Evolutionary conservation across 1,284 basidiomycete genomes (phyloP), one percentile per base, ranked within the genome.

Genomic region (Cutaneotrichosporon spelunceum): DNA sequence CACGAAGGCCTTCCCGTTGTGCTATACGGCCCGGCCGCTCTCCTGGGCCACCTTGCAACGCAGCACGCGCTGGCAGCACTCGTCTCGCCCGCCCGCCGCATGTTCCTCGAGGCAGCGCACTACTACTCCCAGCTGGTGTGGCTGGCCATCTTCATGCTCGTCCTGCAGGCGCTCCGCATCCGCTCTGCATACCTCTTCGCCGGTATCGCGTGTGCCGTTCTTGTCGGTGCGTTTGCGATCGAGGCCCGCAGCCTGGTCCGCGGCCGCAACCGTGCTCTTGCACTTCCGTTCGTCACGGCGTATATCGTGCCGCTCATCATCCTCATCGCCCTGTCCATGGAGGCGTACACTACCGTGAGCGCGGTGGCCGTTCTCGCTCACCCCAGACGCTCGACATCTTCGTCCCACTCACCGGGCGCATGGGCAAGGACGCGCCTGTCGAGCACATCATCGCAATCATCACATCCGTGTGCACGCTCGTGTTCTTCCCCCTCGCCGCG

Each of bases 391-490:
- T 93, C 24, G 89, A 95, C 64, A 88, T 98, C 19, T 96, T 99
- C 71, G 92, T 96, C 0, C 95, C 95, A 1, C 79, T 98, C 68
- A 90, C 92, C 64, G 77, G 87, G 72, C 57, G 81, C 7, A 85
- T 88, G 58, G 90, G 90, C 42, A 83, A 82, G 55, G 76, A 77
- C 66, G 89, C 88, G 0, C 93, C 94, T 0, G 87, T 87, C 1
- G 95, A 99, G 70, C 85, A 90, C 72, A 89, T 98, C 73, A 90
- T 98, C 54, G 93, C 91, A 0, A 86, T 87, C 13, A 84, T 90
- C 57, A 85, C 89, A 8, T 81, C 85, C 0, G 72, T 85, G 53
- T 80, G 87, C 24, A 81, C 84, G 0, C 75, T 86, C 57, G 79
- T 88, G 11, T 84, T 87, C 53, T 78, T 87, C 27, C 86, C 89